Evolutionary conservation across 768 basidiomycete species (phyloP).

Genomic region (Gloeopeniophorella convolvens): DNA sequence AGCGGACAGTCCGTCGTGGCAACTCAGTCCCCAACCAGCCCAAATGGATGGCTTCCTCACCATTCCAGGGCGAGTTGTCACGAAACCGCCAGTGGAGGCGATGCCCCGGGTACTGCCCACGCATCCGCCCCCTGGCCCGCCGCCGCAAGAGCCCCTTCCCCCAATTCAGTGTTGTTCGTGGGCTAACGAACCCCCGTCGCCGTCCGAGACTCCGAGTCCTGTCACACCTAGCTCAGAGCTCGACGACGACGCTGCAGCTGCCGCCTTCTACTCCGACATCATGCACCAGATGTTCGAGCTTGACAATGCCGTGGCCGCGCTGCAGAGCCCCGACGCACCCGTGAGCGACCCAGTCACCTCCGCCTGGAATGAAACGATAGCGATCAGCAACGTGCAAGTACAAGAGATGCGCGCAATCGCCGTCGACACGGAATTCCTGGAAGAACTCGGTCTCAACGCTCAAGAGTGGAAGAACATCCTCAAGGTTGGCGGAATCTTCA

Average conservation of each 20-base stretch:
- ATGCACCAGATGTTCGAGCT: neutral
- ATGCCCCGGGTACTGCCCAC: neutral
- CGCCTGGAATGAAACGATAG: neutral
- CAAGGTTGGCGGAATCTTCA: neutral
- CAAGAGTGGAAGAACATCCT: conserved; percentile 3
- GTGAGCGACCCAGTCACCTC: too few species aligned
- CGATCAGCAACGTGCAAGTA: conserved; percentile 10
- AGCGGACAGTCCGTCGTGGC: neutral
- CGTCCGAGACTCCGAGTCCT: neutral
- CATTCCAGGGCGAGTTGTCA: neutral
- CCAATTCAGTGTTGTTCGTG: neutral
- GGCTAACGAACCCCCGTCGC: neutral
- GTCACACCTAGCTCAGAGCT: neutral
- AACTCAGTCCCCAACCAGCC: neutral
- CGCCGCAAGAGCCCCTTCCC: neutral
- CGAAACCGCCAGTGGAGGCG: too few species aligned
- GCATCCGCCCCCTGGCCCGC: conserved; percentile 5
- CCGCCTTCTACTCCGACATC: neutral
- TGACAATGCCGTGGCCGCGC: too few species aligned
- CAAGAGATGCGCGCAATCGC: conserved; percentile 21
- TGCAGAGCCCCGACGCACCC: too few species aligned
- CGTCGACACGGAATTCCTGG: conserved; percentile 22
- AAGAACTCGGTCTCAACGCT: conserved; percentile 10
- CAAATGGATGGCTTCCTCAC: conserved; percentile 10
- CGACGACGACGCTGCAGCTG: neutral